Evolutionary conservation across 2,329 filamentous ascomycete species (phyloP).

Genomic region (Claviceps monticola): DNA sequence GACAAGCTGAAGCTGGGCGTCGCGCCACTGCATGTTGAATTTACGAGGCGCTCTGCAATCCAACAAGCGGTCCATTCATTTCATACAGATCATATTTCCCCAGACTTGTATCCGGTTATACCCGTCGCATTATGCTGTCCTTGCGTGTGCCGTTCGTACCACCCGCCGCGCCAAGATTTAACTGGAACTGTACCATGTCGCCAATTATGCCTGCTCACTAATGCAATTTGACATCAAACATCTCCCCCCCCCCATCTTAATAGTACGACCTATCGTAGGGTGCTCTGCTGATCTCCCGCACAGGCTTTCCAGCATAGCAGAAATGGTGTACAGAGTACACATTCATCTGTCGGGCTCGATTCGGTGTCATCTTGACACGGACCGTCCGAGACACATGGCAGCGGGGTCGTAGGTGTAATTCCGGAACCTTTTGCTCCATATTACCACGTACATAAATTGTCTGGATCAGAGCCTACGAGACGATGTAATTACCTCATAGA

Average conservation of each 20-base stretch:
- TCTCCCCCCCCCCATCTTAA: background rate
- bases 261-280: background rate
- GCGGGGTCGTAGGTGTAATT: too few relatives aligned
- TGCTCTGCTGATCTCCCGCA: background rate
- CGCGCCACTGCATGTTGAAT: background rate
- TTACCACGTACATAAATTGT: too few relatives aligned
- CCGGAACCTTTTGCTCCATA: too few relatives aligned
- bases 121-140: too few relatives aligned
- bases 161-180: too few relatives aligned
- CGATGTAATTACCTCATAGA: background rate
- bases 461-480: background rate
- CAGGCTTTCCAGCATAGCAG: background rate
- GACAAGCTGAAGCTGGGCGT: background rate
- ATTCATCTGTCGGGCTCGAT: background rate
- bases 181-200: too few relatives aligned
- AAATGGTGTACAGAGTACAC: background rate
- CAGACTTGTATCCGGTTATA: too few relatives aligned
- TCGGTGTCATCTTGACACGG: background rate
- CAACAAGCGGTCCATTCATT: too few relatives aligned
- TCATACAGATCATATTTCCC: too few relatives aligned
- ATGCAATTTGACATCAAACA: background rate
- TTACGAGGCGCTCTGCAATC: background rate
- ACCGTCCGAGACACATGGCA: background rate
- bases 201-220: background rate
- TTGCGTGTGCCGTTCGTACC: too few relatives aligned